These are phyloP conservation scores for Erodium trifolium DNA, from an alignment of 441 rosid species.

Conservation along the genomic window DNA sequence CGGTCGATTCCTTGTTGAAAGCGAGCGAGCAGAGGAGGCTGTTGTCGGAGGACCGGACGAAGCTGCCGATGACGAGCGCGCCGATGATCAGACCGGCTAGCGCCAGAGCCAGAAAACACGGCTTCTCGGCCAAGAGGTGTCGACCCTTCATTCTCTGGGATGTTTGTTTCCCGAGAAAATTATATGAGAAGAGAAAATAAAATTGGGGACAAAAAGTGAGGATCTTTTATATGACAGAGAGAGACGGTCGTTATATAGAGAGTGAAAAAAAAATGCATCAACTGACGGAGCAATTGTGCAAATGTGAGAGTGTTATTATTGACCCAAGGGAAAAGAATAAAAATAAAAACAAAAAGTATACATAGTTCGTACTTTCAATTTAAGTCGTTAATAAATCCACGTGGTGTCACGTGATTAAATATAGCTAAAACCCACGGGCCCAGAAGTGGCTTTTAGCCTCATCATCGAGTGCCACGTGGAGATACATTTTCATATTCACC, in stretches of 20 bases:
- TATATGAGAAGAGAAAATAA: background rate
- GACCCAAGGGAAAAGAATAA: background rate
- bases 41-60: conserved; percentile 33
- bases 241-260: background rate
- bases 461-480: too few species aligned
- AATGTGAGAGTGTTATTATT: background rate
- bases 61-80: conserved; percentile 34
- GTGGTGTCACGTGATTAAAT: too few species aligned
- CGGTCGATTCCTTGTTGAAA: conserved; percentile 16
- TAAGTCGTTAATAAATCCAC: too few species aligned
- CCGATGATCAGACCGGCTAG: conserved; percentile 40
- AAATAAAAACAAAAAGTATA: too few species aligned
- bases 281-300: too few species aligned
- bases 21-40: conserved; percentile 44
- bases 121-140: conserved; percentile 28
- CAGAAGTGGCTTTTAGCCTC: too few species aligned
- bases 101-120: conserved; percentile 29
- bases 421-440: too few species aligned
- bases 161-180: conserved; percentile 6
- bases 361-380: too few species aligned
- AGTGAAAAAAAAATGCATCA: background rate
- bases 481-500: too few species aligned
- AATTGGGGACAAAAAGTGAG: background rate
- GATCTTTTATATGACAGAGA: background rate
- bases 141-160: conserved; percentile 24